phyloP scores from a whole-genome alignment of 2,329 filamentous ascomycete species.

The Sclerotinia sclerotiorum region DNA sequence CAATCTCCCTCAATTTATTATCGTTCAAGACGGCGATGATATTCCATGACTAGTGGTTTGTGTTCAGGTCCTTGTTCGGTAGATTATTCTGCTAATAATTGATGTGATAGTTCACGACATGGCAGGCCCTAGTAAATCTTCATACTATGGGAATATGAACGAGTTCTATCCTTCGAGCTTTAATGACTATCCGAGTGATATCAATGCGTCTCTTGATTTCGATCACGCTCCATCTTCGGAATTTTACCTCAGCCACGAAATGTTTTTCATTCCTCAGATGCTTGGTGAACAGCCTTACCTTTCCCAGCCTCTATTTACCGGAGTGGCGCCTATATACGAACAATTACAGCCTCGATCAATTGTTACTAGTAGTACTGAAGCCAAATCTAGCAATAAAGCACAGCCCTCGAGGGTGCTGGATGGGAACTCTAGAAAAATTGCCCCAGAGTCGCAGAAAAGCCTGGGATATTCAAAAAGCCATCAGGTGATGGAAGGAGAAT shows the following conservation, averaged over 20 bases:
- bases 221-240: not conserved
- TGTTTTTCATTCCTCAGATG: slow-evolving; percentile 11
- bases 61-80: not conserved
- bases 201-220: slow-evolving; percentile 7
- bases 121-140: slow-evolving; percentile 1
- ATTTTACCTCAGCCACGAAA: slow-evolving; percentile 17
- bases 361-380: not conserved
- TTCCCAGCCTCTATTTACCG: not conserved
- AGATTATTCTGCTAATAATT: not conserved
- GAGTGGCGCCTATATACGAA: not conserved
- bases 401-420: not conserved
- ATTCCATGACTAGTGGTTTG: not conserved
- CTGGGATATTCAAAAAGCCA: not conserved
- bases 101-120: not conserved
- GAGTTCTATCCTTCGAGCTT: slow-evolving; percentile 9
- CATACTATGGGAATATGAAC: slow-evolving; percentile 10
- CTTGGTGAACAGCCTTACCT: not conserved
- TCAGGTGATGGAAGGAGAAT: not conserved
- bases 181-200: slow-evolving; percentile 5
- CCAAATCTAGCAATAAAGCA: not conserved
- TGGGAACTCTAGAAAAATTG: not conserved
- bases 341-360: not conserved
- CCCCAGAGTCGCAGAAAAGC: not conserved
- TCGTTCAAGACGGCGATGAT: not conserved
- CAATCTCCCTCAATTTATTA: not conserved